These are phyloP conservation scores for Quercus agrifolia DNA, from an alignment of 306 rosid species.

Conservation along the genomic window DNA sequence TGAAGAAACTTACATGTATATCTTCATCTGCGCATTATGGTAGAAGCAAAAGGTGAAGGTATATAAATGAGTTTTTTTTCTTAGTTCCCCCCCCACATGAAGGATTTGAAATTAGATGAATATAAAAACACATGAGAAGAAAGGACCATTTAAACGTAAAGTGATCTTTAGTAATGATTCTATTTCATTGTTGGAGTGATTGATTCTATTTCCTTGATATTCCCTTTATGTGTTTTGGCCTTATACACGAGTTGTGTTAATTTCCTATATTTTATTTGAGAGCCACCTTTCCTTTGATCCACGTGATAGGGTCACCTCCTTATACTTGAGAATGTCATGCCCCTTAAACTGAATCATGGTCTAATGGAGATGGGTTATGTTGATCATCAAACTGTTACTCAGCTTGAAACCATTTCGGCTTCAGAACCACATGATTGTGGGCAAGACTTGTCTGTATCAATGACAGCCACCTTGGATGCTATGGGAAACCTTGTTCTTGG, in stretches of 20 bases:
- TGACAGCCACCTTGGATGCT: constrained; percentile 76
- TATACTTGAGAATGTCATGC: constrained; percentile 56
- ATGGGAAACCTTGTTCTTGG: constrained; percentile 75
- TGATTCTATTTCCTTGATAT: not conserved
- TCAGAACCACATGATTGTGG: constrained; percentile 36
- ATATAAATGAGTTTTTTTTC: not conserved
- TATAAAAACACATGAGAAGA: not conserved
- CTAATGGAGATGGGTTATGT: constrained; percentile 86
- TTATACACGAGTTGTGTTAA: not conserved
- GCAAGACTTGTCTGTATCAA: constrained; percentile 66
- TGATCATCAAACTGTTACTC: constrained; percentile 42
- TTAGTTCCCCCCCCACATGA: no score
- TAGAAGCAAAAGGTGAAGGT: not conserved
- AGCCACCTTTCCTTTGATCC: constrained; percentile 16
- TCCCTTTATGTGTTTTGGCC: not conserved
- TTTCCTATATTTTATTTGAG: not conserved
- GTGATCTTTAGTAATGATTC: not conserved
- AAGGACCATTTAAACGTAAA: not conserved
- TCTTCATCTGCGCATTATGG: not conserved
- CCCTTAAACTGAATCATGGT: constrained; percentile 73
- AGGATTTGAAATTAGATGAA: not conserved
- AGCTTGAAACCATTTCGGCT: constrained; percentile 28
- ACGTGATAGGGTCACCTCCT: constrained; percentile 83
- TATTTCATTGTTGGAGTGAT: not conserved
- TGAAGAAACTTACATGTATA: not conserved